phyloP scores from a whole-genome alignment of 768 basidiomycete species.

The Cystofilobasidium macerans region DNA sequence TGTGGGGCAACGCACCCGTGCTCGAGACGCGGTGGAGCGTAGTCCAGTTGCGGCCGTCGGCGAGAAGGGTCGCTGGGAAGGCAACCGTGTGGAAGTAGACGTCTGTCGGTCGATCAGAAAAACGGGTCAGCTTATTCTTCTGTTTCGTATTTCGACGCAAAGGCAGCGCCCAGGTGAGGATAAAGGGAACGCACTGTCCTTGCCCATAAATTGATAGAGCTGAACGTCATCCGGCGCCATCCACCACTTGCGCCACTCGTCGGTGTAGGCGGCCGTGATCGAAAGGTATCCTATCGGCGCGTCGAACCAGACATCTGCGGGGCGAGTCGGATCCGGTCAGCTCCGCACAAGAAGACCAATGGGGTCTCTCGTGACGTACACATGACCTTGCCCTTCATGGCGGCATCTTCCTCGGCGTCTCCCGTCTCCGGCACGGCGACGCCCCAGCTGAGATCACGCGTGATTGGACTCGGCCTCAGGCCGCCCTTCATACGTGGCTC shows the following conservation, averaged over 20 bases:
- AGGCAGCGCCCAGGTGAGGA: background rate
- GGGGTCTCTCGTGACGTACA: conserved; percentile 55
- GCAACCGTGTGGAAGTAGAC: conserved; percentile 97
- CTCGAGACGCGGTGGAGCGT: conserved; percentile 86
- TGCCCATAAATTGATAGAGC: conserved; percentile 99
- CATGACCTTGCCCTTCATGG: conserved; percentile 87
- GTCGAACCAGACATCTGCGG: conserved; percentile 90
- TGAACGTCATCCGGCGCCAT: conserved; percentile 76
- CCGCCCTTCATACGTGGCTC: conserved; percentile 78
- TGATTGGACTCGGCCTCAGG: conserved; percentile 76
- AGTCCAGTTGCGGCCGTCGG: conserved; percentile 85
- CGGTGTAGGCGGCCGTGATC: conserved; percentile 88
- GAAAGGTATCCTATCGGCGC: conserved; percentile 94
- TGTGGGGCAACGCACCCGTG: conserved; percentile 52
- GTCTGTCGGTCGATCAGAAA: conserved; percentile 29
- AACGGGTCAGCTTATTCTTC: background rate
- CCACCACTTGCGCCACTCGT: conserved; percentile 97
- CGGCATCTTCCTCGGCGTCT: conserved; percentile 61
- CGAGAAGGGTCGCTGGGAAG: conserved; percentile 80
- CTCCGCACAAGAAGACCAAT: background rate
- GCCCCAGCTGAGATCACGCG: conserved; percentile 90
- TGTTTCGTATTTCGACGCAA: too few relatives aligned
- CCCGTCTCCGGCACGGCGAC: conserved; percentile 67
- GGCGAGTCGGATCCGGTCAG: background rate
- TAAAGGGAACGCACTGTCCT: conserved; percentile 52